Conservation (phyloP, 306 rosid genomes). For the Cicer judaicum region DNA sequence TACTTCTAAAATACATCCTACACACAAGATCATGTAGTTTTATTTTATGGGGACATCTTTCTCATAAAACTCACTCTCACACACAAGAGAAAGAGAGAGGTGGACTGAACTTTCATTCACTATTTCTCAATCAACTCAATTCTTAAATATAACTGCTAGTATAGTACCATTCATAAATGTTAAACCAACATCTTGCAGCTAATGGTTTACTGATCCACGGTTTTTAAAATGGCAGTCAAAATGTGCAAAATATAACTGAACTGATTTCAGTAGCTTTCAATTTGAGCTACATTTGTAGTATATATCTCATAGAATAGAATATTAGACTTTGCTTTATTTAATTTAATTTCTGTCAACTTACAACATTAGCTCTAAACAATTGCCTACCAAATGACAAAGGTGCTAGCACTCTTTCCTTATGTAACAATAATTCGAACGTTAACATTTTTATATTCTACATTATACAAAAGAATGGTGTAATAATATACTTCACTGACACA, state of each 20-base stretch:
- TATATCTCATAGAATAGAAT: background rate
- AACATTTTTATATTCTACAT: slow-evolving; percentile 28
- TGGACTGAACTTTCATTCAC: background rate
- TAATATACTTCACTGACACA: slow-evolving; percentile 22
- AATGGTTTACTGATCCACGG: background rate
- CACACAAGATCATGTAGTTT: background rate
- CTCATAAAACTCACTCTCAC: background rate
- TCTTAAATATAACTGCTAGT: background rate
- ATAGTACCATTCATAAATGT: background rate
- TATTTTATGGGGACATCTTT: background rate
- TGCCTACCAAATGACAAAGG: background rate
- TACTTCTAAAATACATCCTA: background rate
- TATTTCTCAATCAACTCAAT: background rate
- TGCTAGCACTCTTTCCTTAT: background rate
- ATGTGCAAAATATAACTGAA: background rate
- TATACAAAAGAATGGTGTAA: slow-evolving; percentile 35
- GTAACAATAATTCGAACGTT: background rate
- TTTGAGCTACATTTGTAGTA: background rate
- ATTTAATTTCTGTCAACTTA: background rate
- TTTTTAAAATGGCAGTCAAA: background rate
- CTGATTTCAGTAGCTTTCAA: background rate
- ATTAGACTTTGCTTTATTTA: background rate
- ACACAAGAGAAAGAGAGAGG: background rate
- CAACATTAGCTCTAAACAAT: background rate
- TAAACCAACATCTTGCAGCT: background rate